Percentiles rank a stretch among this genome's conserved stretches.
Evolutionary conservation across 768 basidiomycete species (phyloP).

Genomic region (Leccinellum albellum): DNA sequence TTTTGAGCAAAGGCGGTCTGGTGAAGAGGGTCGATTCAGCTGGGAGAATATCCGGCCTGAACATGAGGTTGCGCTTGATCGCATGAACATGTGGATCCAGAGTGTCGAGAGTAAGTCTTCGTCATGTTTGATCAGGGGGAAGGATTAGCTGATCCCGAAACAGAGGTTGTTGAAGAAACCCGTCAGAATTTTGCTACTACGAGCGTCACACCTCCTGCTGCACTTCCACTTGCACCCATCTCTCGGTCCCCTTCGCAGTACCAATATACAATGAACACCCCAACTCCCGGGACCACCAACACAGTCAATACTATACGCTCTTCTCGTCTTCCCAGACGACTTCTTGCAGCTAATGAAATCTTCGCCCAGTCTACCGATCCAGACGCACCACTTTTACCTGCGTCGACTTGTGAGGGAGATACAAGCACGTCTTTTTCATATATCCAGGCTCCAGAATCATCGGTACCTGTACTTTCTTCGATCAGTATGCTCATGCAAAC

Average conservation of each 20-base stretch:
- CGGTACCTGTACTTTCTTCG: slow-evolving; percentile 17
- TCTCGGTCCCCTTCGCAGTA: slow-evolving; percentile 45
- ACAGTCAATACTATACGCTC: slow-evolving; percentile 13
- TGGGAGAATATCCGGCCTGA: slow-evolving; percentile 34
- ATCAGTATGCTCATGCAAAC: slow-evolving; percentile 27
- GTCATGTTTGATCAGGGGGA: not conserved
- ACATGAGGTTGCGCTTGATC: slow-evolving; percentile 41
- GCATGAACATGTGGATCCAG: slow-evolving; percentile 79
- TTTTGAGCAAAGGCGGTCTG: slow-evolving; percentile 31
- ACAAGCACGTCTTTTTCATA: slow-evolving; percentile 22
- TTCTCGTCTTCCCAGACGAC: slow-evolving; percentile 57
- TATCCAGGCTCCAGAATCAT: slow-evolving; percentile 17
- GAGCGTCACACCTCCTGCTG: slow-evolving; percentile 46
- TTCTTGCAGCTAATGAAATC: slow-evolving; percentile 67
- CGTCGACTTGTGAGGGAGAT: slow-evolving; percentile 9
- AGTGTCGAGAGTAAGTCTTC: slow-evolving; percentile 72
- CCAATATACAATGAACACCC: slow-evolving; percentile 30
- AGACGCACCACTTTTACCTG: slow-evolving; percentile 22
- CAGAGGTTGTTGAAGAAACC: slow-evolving; percentile 81
- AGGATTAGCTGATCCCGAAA: slow-evolving; percentile 1
- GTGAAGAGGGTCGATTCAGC: slow-evolving; percentile 32
- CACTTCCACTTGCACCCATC: slow-evolving; percentile 59
- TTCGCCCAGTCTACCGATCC: slow-evolving; percentile 40
- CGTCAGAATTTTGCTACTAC: slow-evolving; percentile 67
- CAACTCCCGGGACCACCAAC: slow-evolving; percentile 22